Evolutionary conservation across 176 grass and related monocot species (phyloP).

Genomic region (Alopecurus myosuroides): DNA sequence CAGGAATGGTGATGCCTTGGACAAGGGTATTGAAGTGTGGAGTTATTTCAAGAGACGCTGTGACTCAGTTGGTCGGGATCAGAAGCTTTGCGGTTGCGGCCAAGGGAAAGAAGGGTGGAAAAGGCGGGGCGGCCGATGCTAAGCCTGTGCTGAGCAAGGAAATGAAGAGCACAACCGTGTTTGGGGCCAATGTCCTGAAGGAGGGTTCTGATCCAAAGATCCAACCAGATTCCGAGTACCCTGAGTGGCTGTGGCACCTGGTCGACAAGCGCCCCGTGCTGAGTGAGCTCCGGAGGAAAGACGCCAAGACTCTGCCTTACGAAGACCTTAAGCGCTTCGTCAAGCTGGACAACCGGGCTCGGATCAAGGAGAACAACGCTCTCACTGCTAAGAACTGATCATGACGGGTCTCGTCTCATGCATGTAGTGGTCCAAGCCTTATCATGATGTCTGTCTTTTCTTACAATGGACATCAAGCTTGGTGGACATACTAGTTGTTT

Average conservation of each 20-base stretch:
- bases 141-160: slow-evolving; percentile 76
- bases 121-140: slow-evolving; percentile 51
- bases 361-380: slow-evolving; percentile 86
- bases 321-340: slow-evolving; percentile 79
- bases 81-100: slow-evolving; percentile 59
- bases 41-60: slow-evolving; percentile 17
- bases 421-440: background rate
- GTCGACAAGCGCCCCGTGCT: slow-evolving; percentile 62
- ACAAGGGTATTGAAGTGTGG: slow-evolving; percentile 27
- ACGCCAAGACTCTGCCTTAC: slow-evolving; percentile 65
- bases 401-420: background rate
- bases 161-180: slow-evolving; percentile 72
- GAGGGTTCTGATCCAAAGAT: slow-evolving; percentile 81
- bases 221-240: slow-evolving; percentile 66
- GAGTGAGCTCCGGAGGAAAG: slow-evolving; percentile 79
- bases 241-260: slow-evolving; percentile 73
- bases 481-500: background rate
- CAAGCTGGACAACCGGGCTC: slow-evolving; percentile 78
- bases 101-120: slow-evolving; percentile 84
- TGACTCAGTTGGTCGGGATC: slow-evolving; percentile 29
- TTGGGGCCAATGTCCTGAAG: slow-evolving; percentile 87
- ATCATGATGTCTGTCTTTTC: background rate
- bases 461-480: background rate
- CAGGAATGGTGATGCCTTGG: slow-evolving; percentile 52
- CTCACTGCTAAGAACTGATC: slow-evolving; percentile 70